Evolutionary conservation across 768 basidiomycete species (phyloP).

Genomic region (Tylopilus balloui): DNA sequence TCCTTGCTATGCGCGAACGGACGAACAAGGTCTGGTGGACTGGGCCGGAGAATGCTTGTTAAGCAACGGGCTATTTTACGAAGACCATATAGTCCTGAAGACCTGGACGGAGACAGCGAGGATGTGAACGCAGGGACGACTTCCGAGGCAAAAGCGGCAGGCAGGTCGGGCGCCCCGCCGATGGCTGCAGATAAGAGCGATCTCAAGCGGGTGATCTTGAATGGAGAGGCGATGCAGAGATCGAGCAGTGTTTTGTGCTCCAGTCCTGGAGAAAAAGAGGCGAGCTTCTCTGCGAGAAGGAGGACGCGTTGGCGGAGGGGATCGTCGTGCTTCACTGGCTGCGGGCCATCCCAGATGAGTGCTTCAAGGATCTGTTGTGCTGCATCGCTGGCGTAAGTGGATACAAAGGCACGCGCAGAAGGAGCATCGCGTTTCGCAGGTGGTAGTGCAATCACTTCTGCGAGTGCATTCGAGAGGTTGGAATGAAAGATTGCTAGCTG

Average conservation of each 20-base stretch:
- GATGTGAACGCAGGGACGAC: constrained; percentile 54
- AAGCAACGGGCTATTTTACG: constrained; percentile 62
- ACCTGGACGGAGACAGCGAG: constrained; percentile 41
- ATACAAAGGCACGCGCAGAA: constrained; percentile 46
- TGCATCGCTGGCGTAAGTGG: constrained; percentile 53
- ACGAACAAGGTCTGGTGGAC: constrained; percentile 45
- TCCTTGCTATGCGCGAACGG: constrained; percentile 48
- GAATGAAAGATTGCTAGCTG: constrained; percentile 46
- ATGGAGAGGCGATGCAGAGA: constrained; percentile 54
- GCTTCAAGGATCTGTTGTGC: constrained; percentile 50
- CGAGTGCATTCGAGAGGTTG: constrained; percentile 46
- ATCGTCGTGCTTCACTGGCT: constrained; percentile 35
- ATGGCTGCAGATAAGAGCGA: constrained; percentile 41
- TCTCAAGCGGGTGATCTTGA: constrained; percentile 41
- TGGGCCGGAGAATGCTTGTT: constrained; percentile 47
- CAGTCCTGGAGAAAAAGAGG: constrained; percentile 36
- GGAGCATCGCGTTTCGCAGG: constrained; percentile 43
- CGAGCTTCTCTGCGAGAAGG: constrained; percentile 53
- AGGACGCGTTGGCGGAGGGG: constrained; percentile 47
- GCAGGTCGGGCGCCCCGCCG: constrained; percentile 30
- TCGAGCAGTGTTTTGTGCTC: constrained; percentile 58
- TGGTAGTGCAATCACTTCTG: constrained; percentile 45
- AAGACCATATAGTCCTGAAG: constrained; percentile 54
- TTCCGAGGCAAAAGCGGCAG: constrained; percentile 37
- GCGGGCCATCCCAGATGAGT: constrained; percentile 52